Conservation (phyloP, 202 grass and related monocot species). For the Elaeis oleifera region DNA sequence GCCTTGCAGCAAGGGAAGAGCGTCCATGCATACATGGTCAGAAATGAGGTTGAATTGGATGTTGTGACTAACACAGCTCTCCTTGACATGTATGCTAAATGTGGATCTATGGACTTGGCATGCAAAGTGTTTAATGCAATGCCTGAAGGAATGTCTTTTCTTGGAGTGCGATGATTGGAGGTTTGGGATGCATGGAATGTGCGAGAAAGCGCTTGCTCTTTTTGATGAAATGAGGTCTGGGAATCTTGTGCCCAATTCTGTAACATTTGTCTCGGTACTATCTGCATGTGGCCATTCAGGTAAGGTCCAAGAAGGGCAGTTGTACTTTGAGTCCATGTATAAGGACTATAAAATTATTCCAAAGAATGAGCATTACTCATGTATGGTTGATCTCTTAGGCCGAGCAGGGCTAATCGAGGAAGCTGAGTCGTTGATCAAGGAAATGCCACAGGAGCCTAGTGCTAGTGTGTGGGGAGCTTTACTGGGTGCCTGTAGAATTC, state of each 20-base stretch:
- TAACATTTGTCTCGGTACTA: constrained; percentile 22
- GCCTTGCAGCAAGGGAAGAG: constrained; percentile 18
- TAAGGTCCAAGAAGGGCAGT: constrained; percentile 10
- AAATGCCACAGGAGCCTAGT: constrained; percentile 9
- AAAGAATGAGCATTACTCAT: constrained; percentile 17
- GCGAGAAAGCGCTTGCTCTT: constrained; percentile 5
- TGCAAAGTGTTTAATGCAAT: constrained; percentile 1
- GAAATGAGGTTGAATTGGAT: constrained; percentile 13
- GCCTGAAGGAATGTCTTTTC: constrained; percentile 15
- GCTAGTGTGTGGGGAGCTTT: constrained; percentile 22
- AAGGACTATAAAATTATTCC: constrained; percentile 14
- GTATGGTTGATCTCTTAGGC: constrained; percentile 25
- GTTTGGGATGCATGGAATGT: constrained; percentile 19
- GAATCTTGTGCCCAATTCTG: constrained; percentile 5
- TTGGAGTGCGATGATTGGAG: constrained; percentile 19
- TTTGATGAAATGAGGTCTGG: constrained; percentile 8
- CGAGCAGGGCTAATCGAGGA: constrained; percentile 21
- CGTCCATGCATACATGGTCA: constrained; percentile 10
- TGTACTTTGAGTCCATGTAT: constrained; percentile 11
- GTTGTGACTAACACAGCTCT: constrained; percentile 14
- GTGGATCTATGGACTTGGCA: constrained; percentile 3
- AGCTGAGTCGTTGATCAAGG: constrained; percentile 14
- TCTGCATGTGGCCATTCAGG: constrained; percentile 23
- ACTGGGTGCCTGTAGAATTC: constrained; percentile 17
- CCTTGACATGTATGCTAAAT: constrained; percentile 20